Evolutionary conservation across 2,329 filamentous ascomycete genomes (phyloP), one percentile per base, ranked within the genome.

Genomic region (Xylariaceae sp.): DNA sequence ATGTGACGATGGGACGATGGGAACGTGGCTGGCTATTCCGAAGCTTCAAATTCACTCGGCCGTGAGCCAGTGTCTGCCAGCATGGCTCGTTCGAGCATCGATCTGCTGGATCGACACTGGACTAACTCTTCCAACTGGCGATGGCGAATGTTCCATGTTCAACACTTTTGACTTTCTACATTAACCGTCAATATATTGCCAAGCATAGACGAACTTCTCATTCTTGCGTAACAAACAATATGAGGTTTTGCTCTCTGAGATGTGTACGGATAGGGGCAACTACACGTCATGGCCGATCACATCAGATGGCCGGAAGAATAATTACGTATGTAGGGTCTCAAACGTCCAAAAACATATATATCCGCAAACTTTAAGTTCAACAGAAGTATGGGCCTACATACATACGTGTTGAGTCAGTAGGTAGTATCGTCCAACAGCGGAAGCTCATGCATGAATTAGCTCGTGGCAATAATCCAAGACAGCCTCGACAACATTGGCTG

Each of bases 91-190:
- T 54, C 20, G 45, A 59, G 59, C 49, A 61, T 52, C 32, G 63
- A 66, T 66, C 63, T 63, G 44, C 64, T 49, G 54, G 60, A 64
- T 62, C 58, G 45, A 41, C 57, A 49, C 49, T 20, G 26, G 20
- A 32, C 29, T 52, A 51, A 41, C 54, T 48, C 48, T 20, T 48
- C 41, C 48, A 52, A 21, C 19, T 40, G n/a, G 44, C n/a, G 42
- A 43, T 42, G 29, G n/a, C 26, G 20, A 48, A 56, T 23, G 44
- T 48, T 50, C 54, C 32, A 41, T 40, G 3, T 52, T 58, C 47
- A 54, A 52, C 2, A 52, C 26, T 20, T 45, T 41, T 44, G n/a
- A n/a, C n/a, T n/a, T n/a, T n/a, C n/a, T n/a, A n/a, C n/a, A n/a
- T n/a, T 54, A 21, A n/a, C 20, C 20, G 16, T 32, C 40, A 20